Evolutionary conservation across 192 early-diverging fungal genomes (phyloP).

Genomic region (Phlyctochytrium bullatum): DNA sequence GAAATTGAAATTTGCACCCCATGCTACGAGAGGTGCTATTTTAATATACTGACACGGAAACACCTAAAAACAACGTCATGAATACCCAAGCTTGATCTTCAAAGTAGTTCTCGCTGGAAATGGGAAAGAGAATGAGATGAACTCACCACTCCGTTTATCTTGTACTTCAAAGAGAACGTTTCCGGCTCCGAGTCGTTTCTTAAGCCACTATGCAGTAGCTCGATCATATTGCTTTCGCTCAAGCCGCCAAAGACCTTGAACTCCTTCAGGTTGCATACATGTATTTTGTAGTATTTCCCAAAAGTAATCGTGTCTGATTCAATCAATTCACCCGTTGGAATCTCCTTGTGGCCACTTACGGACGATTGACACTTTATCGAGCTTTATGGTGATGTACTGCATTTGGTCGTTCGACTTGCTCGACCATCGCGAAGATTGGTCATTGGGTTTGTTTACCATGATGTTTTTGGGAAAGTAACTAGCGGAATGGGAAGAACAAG

Average conservation of each 20-base stretch:
- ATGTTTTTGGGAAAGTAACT: slow-evolving; percentile 85
- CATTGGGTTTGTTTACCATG: slow-evolving; percentile 73
- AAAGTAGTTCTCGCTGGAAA: neutral
- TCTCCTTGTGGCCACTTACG: too few species aligned
- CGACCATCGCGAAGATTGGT: slow-evolving; percentile 92
- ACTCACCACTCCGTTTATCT: slow-evolving; percentile 65
- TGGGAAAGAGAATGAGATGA: neutral
- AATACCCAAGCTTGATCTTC: neutral
- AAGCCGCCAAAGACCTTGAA: slow-evolving; percentile 94
- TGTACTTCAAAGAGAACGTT: slow-evolving; percentile 80
- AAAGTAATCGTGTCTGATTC: slow-evolving; percentile 87
- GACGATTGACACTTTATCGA: slow-evolving; percentile 81
- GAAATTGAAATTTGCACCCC: slow-evolving; percentile 93
- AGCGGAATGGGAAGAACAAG: slow-evolving; percentile 81
- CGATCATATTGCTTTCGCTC: slow-evolving; percentile 77
- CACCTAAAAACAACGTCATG: slow-evolving; percentile 33
- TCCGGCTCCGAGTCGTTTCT: slow-evolving; percentile 74
- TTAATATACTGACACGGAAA: slow-evolving; percentile 92
- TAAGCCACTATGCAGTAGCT: slow-evolving; percentile 68
- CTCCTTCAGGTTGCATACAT: slow-evolving; percentile 96
- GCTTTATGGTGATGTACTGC: slow-evolving; percentile 88
- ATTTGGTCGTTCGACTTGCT: slow-evolving; percentile 80
- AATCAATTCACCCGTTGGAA: slow-evolving; percentile 6
- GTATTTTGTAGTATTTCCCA: slow-evolving; percentile 91
- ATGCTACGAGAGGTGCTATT: slow-evolving; percentile 86